Evolutionary conservation across 2,329 filamentous ascomycete species (phyloP).

Genomic region (Colletotrichum salicis): DNA sequence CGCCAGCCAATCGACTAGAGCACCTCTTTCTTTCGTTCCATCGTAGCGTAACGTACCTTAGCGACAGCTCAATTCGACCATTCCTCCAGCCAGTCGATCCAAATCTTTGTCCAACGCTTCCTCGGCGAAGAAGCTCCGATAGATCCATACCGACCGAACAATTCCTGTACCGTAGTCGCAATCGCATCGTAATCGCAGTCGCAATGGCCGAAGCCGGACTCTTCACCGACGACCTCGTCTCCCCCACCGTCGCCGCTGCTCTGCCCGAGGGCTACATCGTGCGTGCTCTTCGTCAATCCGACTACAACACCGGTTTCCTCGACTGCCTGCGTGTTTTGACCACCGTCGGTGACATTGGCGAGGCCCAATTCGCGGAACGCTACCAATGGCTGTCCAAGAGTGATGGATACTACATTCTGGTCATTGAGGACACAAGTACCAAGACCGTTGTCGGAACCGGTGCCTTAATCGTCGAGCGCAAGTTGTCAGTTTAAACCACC

Average conservation of each 20-base stretch:
- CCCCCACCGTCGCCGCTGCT: slow-evolving; percentile 74
- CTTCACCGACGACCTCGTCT: slow-evolving; percentile 82
- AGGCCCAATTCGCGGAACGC: slow-evolving; percentile 79
- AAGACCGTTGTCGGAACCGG: slow-evolving; percentile 87
- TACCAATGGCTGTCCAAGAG: slow-evolving; percentile 84
- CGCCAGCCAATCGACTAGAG: slow-evolving; percentile 1
- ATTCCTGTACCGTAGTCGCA: background rate
- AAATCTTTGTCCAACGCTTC: background rate
- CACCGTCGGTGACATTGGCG: slow-evolving; percentile 86
- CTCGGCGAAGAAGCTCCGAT: background rate
- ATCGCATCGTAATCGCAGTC: background rate
- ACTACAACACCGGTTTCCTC: slow-evolving; percentile 86
- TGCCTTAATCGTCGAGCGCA: slow-evolving; percentile 89
- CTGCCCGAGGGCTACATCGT: slow-evolving; percentile 86
- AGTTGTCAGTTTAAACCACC: slow-evolving; percentile 73
- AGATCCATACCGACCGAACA: background rate
- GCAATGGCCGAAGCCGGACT: slow-evolving; percentile 65
- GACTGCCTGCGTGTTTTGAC: slow-evolving; percentile 92
- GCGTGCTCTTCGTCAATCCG: slow-evolving; percentile 80
- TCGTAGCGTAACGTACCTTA: background rate
- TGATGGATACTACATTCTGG: slow-evolving; percentile 86
- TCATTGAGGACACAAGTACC: slow-evolving; percentile 77
- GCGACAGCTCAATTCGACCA: background rate
- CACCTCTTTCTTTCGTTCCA: background rate
- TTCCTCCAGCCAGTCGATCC: background rate